phyloP scores from a whole-genome alignment of 306 rosid species.

The Dalbergia cochinchinensis region DNA sequence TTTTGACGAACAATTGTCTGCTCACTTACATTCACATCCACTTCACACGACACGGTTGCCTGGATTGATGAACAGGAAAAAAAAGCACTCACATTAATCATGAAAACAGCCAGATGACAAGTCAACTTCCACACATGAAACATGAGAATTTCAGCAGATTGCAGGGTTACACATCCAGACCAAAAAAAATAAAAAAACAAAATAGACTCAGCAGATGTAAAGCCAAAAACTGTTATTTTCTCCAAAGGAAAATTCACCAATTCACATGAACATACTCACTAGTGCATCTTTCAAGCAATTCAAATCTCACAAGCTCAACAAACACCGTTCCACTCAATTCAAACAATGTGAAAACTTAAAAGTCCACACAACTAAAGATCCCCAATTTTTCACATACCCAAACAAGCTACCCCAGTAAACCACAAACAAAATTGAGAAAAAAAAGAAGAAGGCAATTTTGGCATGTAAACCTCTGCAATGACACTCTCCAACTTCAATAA shows the following conservation, averaged over 20 bases:
- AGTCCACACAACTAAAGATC: too few species aligned
- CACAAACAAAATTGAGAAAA: not conserved
- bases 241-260: not conserved
- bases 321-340: too few species aligned
- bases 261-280: too few species aligned
- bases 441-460: not conserved
- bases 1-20: slow-evolving; percentile 75
- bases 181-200: not conserved
- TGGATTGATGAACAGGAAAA: slow-evolving; percentile 41
- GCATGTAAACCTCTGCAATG: not conserved
- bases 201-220: not conserved
- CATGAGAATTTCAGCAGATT: not conserved
- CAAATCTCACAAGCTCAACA: too few species aligned
- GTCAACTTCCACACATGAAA: slow-evolving; percentile 8
- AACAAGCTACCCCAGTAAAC: not conserved
- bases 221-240: too few species aligned
- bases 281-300: too few species aligned
- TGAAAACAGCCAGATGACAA: slow-evolving; percentile 13
- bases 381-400: too few species aligned
- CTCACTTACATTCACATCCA: slow-evolving; percentile 61
- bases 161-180: not conserved
- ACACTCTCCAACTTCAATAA: not conserved
- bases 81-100: slow-evolving; percentile 20
- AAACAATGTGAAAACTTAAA: too few species aligned
- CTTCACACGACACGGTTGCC: slow-evolving; percentile 80